Conservation (phyloP, 495 filamentous ascomycete genomes). For the Hypomontagnella submonticulosa region DNA sequence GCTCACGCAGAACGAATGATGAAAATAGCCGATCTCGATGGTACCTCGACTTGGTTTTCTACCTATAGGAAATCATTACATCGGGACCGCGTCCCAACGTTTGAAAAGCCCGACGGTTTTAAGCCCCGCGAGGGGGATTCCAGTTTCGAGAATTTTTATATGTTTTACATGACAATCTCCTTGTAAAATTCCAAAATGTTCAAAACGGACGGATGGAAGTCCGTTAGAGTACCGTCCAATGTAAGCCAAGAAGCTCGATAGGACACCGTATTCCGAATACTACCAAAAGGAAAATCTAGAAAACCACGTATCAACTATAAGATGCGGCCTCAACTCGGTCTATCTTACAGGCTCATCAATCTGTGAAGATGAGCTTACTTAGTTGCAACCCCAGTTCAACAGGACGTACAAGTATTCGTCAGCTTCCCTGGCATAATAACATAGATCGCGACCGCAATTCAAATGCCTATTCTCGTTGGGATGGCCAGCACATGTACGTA, state of each 20-base stretch:
- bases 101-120: no score
- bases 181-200: not conserved
- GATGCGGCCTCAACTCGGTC: slow-evolving; percentile 37
- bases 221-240: slow-evolving; percentile 19
- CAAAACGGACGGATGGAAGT: slow-evolving; percentile 6
- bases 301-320: not conserved
- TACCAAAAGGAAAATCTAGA: not conserved
- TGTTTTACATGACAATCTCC: slow-evolving; percentile 12
- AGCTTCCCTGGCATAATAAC: slow-evolving; percentile 21
- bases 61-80: not conserved
- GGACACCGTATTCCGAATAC: not conserved
- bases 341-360: slow-evolving; percentile 29
- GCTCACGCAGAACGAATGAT: slow-evolving; percentile 13
- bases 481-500: slow-evolving; percentile 16
- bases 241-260: not conserved
- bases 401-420: slow-evolving; percentile 16
- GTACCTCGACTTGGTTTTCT: slow-evolving; percentile 5
- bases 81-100: no score
- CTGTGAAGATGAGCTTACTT: slow-evolving; percentile 31
- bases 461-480: slow-evolving; percentile 16
- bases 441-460: slow-evolving; percentile 19
- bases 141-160: slow-evolving; percentile 4
- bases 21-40: slow-evolving; percentile 22
- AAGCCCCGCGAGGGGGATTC: not conserved
- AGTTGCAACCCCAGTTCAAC: slow-evolving; percentile 11